A percentile compares a stretch with the other conserved stretches of the same genome.
These are phyloP conservation scores for Euclidium syriacum DNA, from an alignment of 345 rosid genomes.

Conservation along the genomic window DNA sequence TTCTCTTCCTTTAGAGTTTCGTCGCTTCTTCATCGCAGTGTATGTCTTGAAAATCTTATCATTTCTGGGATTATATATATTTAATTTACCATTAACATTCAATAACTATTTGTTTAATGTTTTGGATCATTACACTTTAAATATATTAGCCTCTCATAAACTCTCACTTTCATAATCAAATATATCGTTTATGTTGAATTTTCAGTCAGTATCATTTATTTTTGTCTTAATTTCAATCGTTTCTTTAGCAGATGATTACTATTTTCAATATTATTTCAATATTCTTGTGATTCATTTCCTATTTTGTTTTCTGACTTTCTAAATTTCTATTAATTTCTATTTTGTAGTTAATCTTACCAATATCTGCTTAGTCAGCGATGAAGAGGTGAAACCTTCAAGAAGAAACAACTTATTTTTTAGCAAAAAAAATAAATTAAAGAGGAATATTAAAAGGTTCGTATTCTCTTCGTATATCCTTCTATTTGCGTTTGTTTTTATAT, in stretches of 20 bases:
- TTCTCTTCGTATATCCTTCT: not conserved
- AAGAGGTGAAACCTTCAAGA: not conserved
- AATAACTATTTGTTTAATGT: not conserved
- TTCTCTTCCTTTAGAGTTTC: constrained; percentile 4
- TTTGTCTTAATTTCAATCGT: not conserved
- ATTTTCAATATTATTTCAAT: not conserved
- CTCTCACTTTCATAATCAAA: constrained; percentile 14
- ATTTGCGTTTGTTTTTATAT: not conserved
- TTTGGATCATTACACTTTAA: not conserved
- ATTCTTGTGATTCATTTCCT: not conserved
- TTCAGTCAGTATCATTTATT: not conserved
- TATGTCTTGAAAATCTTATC: constrained; percentile 3
- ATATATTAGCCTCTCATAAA: not conserved
- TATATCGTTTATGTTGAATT: constrained; percentile 8
- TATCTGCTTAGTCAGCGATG: not conserved
- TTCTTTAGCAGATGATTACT: not conserved
- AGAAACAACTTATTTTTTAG: too few species aligned
- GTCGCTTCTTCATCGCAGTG: not conserved
- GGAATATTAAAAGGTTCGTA: constrained; percentile 20
- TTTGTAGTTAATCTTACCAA: not conserved
- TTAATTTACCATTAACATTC: not conserved
- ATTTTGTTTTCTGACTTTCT: not conserved
- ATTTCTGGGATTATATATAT: not conserved
- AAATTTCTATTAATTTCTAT: not conserved
- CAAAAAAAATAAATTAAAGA: too few species aligned